Evolutionary conservation across 495 filamentous ascomycete species (phyloP), one percentile per base, ranked within the genome.

Genomic region (Aspergillus ellipticus): DNA sequence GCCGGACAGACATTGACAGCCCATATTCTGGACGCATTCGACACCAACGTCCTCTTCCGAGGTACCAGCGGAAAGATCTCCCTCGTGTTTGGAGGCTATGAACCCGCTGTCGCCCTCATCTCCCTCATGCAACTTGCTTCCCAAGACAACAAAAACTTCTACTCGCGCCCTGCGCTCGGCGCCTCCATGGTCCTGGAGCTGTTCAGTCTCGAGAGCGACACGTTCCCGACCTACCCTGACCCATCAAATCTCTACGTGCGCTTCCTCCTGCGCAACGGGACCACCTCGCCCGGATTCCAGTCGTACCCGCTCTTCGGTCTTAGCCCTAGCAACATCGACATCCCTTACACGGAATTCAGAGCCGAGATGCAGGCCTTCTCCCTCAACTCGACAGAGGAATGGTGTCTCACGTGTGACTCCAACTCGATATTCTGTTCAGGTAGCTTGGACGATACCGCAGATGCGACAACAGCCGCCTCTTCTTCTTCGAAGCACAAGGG

Each of bases 261-360:
- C 37, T 91, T 92, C 72, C 70, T 89, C 10, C 83, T 92, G 68
- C 80, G 83, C 61, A 95, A 95, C 66, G 88, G 87, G 42, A 88
- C 88, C 13, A 79, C 79, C n/a, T 69, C 76, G 17, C 58, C 64
- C 24, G 66, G 74, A 21, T 80, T 87, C 6, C 58, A 51, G 2
- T 62, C 75, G 4, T 92, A 82, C 68, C 84, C 88, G 3, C 77
- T 95, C 3, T 93, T 95, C 60, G 83, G 83, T 21, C 72, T 74
- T 55, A 65, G 69, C 6, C 74, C 76, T 16, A 77, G 70, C 41
- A 73, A 79, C 49, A 73, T 69, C 5, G 67, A 73, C 7, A 65
- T 93, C 17, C 70, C 79, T 17, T 93, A 84, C 78, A 67, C 42
- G 20, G 82, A 84, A 24, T 96, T 96, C 73, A 65, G 66, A 3